Base-by-base conservation (phyloP, 768 basidiomycete genomes). In the Kwoniella pini region DNA sequence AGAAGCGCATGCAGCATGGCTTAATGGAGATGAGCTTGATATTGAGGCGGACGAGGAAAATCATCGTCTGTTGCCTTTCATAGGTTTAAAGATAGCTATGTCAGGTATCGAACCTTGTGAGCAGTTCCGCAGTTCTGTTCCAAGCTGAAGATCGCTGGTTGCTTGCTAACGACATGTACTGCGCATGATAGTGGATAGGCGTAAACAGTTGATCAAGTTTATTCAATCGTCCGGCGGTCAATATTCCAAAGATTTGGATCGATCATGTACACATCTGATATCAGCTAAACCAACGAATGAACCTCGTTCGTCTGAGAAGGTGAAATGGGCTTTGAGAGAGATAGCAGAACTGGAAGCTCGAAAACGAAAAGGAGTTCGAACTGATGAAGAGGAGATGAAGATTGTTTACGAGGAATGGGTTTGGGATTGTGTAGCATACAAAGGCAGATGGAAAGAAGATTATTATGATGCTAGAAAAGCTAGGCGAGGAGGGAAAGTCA, bases 351-450 rank as follows among this genome's bases (percentile, higher is more conserved):
- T 65, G 11, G 71, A 71, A 49, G 48, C 48, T 21, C 30, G 54
- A 19, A 33, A 58, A 40, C 31, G 66, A 38, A 52, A 60, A 48
- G 65, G 67, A 1, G 65, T 69, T 31, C 65, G 63, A 88, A 88
- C 71, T 75, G 61, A 65, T 38, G 62, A 55, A 11, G 81, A 82
- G 21, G 84, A 85, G 31, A 89, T 90, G 75, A 87, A 87, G 4
- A 82, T 84, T 43, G 85, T 96, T 0, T 95, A 93, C 89, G 91
- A 94, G 71, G 92, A 95, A 63, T 97, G 94, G 94, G 88, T 96
- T 57, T 94, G 91, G 91, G 93, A 96, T 70, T 94, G 84, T 26
- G 69, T 94, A 2, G 85, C 87, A 40, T 90, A 85, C 71, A 85
- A 86, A 60, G 90, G 88, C 24, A 67, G 78, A 36, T 79, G 71